These are phyloP conservation scores for Aspergillus cavernicola DNA, from an alignment of 495 filamentous ascomycete genomes.

Conservation along the genomic window DNA sequence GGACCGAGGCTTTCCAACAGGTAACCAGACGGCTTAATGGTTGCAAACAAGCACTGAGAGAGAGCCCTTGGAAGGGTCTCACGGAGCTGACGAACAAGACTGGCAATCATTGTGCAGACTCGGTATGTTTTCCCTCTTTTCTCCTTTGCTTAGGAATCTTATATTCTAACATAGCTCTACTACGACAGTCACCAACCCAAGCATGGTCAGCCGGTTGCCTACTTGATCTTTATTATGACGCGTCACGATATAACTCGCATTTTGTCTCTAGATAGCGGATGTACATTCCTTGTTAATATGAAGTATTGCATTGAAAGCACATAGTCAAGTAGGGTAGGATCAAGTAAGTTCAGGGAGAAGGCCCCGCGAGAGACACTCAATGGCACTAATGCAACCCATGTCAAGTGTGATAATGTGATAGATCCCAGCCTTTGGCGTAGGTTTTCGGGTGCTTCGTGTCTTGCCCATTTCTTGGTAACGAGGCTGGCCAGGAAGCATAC, in stretches of 20 bases:
- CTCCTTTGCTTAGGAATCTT: neutral
- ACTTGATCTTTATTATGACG: conserved; percentile 93
- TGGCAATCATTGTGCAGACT: conserved; percentile 80
- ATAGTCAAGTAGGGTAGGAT: too few species aligned
- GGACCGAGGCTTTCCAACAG: conserved; percentile 89
- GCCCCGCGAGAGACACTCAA: too few species aligned
- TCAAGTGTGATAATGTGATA: too few species aligned
- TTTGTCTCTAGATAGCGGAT: neutral
- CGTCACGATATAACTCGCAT: conserved; percentile 41
- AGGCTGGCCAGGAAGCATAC: too few species aligned
- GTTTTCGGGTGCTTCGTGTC: too few species aligned
- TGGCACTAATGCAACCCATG: too few species aligned
- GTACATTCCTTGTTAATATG: neutral
- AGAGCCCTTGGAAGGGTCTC: conserved; percentile 84
- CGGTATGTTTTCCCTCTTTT: conserved; percentile 57
- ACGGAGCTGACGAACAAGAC: conserved; percentile 90
- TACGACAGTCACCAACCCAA: conserved; percentile 75
- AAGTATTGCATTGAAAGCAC: neutral
- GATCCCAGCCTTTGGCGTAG: too few species aligned
- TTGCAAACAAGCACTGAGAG: conserved; percentile 73
- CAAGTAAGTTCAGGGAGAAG: too few species aligned
- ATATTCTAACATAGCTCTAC: conserved; percentile 12
- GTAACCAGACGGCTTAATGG: conserved; percentile 76
- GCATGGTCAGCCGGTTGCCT: conserved; percentile 93
- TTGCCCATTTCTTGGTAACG: too few species aligned